A percentile compares a stretch with the other conserved stretches of the same genome.
phyloP scores from a whole-genome alignment of 306 rosid species.

The Gastrolobium bilobum region DNA sequence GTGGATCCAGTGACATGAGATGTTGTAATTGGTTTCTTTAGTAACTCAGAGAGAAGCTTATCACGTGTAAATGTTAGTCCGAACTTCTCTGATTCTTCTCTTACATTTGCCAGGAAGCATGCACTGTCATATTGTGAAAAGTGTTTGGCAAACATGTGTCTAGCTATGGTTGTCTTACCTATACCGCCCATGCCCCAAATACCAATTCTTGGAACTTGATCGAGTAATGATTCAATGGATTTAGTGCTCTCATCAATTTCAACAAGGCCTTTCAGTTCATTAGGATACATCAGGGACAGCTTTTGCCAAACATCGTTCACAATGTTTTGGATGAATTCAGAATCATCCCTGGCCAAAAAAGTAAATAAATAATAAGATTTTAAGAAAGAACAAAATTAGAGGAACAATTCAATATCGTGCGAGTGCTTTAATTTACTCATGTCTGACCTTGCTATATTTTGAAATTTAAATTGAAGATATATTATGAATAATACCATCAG shows the following conservation, averaged over 20 bases:
- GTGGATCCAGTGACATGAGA: not conserved
- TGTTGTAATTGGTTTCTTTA: not conserved
- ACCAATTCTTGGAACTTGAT: not conserved
- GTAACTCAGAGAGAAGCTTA: not conserved
- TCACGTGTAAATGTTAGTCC: not conserved
- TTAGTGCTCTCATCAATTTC: not conserved
- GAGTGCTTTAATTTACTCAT: too few relatives aligned
- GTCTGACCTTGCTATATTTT: too few relatives aligned
- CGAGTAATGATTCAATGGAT: not conserved
- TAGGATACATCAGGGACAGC: not conserved
- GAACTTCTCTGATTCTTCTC: not conserved
- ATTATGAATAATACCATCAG: too few relatives aligned
- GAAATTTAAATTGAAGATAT: too few relatives aligned
- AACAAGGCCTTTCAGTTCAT: not conserved
- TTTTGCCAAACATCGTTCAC: not conserved
- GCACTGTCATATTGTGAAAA: not conserved
- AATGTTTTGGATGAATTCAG: not conserved
- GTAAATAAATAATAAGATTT: too few relatives aligned
- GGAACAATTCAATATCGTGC: too few relatives aligned
- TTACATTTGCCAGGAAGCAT: conserved; percentile 30
- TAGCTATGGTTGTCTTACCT: conserved; percentile 7
- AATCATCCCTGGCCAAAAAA: not conserved
- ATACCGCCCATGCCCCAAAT: conserved; percentile 36
- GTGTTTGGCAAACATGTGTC: not conserved
- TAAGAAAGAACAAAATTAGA: too few relatives aligned